Evolutionary conservation across 192 early-diverging fungal species (phyloP).

Genomic region (Backusella luteola): DNA sequence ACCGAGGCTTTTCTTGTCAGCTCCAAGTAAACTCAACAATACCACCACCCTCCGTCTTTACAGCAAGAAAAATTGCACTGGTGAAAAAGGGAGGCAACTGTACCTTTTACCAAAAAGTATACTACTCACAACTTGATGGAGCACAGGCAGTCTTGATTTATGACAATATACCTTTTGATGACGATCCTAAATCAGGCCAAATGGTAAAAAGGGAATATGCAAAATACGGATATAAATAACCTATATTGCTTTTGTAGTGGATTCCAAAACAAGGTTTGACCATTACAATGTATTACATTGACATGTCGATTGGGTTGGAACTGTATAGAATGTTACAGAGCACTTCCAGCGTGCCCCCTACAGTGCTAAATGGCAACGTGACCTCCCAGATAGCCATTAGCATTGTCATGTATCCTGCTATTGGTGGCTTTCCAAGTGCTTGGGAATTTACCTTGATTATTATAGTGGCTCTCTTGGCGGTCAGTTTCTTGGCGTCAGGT

Average conservation of each 20-base stretch:
- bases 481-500: conserved; percentile 47
- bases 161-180: conserved; percentile 28
- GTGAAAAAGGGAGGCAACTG: conserved; percentile 34
- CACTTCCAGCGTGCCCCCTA: background rate
- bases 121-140: conserved; percentile 29
- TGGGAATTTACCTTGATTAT: conserved; percentile 54
- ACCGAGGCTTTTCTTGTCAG: conserved; percentile 25
- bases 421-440: conserved; percentile 34
- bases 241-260: background rate
- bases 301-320: conserved; percentile 7
- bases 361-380: conserved; percentile 12
- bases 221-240: background rate
- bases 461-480: conserved; percentile 40
- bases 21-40: conserved; percentile 1
- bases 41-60: background rate
- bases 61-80: conserved; percentile 25
- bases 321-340: conserved; percentile 16
- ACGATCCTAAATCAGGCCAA: conserved; percentile 8
- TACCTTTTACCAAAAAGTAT: conserved; percentile 35
- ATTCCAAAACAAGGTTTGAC: conserved; percentile 18
- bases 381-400: conserved; percentile 14
- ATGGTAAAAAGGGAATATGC: conserved; percentile 20
- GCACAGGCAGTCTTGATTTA: conserved; percentile 39
- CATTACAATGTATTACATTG: conserved; percentile 27
- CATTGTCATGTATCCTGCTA: conserved; percentile 25